phyloP scores from a whole-genome alignment of 2,329 filamentous ascomycete species.

The Aspergillus vadensis region DNA sequence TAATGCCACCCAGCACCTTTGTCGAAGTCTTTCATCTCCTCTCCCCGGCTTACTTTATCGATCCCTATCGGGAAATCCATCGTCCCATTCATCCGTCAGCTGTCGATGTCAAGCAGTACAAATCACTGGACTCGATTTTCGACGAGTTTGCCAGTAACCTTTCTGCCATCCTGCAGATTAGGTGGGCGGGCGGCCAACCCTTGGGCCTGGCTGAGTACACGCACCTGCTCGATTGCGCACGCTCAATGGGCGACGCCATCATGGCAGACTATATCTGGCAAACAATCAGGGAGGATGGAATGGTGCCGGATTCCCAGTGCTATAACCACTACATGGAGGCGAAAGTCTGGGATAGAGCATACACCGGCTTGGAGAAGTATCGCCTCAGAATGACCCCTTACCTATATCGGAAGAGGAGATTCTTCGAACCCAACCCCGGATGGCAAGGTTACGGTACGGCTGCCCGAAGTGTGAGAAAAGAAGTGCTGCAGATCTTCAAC shows the following conservation, averaged over 20 bases:
- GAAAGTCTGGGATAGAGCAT: slow-evolving; percentile 49
- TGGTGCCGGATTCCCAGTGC: slow-evolving; percentile 52
- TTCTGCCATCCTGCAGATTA: slow-evolving; percentile 39
- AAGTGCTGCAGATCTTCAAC: slow-evolving; percentile 47
- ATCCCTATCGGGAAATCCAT: slow-evolving; percentile 50
- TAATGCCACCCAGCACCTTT: slow-evolving; percentile 59
- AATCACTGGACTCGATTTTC: slow-evolving; percentile 41
- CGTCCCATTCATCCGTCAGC: slow-evolving; percentile 53
- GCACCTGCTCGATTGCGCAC: slow-evolving; percentile 56
- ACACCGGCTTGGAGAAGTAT: slow-evolving; percentile 45
- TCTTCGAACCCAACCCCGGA: slow-evolving; percentile 17
- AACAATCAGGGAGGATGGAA: slow-evolving; percentile 40
- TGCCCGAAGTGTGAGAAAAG: slow-evolving; percentile 34
- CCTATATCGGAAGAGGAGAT: slow-evolving; percentile 34
- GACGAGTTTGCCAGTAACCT: slow-evolving; percentile 44
- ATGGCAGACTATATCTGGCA: slow-evolving; percentile 53
- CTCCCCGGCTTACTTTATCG: slow-evolving; percentile 58
- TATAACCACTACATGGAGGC: slow-evolving; percentile 59
- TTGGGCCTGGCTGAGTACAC: slow-evolving; percentile 54
- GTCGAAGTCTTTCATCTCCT: slow-evolving; percentile 65
- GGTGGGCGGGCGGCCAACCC: slow-evolving; percentile 37
- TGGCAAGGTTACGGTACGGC: slow-evolving; percentile 37
- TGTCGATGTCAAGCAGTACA: slow-evolving; percentile 46
- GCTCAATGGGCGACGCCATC: slow-evolving; percentile 47
- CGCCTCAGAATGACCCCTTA: slow-evolving; percentile 38